Evolutionary conservation across 73 alveolate genomes (phyloP).

Genomic region (Paramecium bursaria): DNA sequence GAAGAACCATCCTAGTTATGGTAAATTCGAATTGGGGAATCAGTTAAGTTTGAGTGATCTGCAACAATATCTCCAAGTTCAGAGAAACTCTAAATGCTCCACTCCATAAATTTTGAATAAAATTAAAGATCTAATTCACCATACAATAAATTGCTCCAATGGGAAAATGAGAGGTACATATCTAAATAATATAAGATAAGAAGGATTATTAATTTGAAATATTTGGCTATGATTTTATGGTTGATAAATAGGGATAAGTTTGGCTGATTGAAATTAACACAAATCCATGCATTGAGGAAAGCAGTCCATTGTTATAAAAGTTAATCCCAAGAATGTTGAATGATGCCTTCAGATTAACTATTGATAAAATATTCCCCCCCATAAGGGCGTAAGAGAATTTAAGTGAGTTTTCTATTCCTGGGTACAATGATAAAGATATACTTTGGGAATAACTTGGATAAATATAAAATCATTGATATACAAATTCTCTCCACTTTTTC

Average conservation of each 20-base stretch:
- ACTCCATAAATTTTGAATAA: neutral
- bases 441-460: conserved; percentile 52
- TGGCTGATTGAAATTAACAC: conserved; percentile 65
- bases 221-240: conserved; percentile 72
- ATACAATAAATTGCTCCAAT: conserved; percentile 33
- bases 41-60: conserved; percentile 71
- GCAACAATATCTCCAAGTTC: conserved; percentile 55
- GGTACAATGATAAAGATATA: conserved; percentile 58
- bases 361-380: conserved; percentile 64
- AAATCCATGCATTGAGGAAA: conserved; percentile 68
- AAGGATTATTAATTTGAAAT: conserved; percentile 66
- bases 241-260: conserved; percentile 60
- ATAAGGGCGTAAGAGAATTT: conserved; percentile 27
- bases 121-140: conserved; percentile 39
- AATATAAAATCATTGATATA: conserved; percentile 32
- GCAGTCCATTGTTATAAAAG: conserved; percentile 58
- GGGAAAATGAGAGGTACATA: conserved; percentile 42
- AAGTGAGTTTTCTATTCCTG: conserved; percentile 35
- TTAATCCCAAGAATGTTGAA: conserved; percentile 11
- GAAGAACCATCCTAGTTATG: conserved; percentile 77
- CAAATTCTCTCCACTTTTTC: conserved; percentile 37
- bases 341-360: conserved; percentile 67
- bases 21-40: conserved; percentile 85
- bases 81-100: conserved; percentile 33
- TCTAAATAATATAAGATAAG: conserved; percentile 14